Conservation (phyloP, 2,329 filamentous ascomycete genomes). For the Fusarium illudens region DNA sequence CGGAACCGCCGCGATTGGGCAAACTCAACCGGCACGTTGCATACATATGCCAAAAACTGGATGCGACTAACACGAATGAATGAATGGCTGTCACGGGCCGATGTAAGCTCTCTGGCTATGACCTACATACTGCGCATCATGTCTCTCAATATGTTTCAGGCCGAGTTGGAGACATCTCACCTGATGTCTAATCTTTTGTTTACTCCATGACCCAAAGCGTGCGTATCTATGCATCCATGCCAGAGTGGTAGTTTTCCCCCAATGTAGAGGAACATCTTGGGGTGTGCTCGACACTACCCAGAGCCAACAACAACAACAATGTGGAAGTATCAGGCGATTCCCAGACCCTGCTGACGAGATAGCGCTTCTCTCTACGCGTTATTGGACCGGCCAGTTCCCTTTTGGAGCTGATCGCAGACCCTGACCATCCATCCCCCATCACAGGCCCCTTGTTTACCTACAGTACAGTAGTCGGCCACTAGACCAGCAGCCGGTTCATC, state of each 20-base stretch:
- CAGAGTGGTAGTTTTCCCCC: background rate
- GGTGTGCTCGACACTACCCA: background rate
- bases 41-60: background rate
- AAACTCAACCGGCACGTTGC: background rate
- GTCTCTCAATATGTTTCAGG: background rate
- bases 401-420: conserved; percentile 11
- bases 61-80: background rate
- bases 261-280: background rate
- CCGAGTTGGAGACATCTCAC: background rate
- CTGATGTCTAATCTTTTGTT: background rate
- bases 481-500: background rate
- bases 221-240: background rate
- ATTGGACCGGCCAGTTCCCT: conserved; percentile 10
- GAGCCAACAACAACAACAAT: background rate
- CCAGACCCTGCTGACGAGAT: background rate
- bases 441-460: background rate
- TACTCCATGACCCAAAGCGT: background rate
- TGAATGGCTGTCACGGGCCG: background rate
- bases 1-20: background rate
- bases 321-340: background rate
- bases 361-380: background rate
- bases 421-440: background rate
- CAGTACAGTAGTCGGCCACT: conserved; percentile 15
- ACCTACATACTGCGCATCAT: too few species aligned
- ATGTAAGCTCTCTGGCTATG: background rate